Evolutionary conservation across 768 basidiomycete species (phyloP), one percentile per base, ranked within the genome.

Genomic region (Panaeolus papilionaceus): DNA sequence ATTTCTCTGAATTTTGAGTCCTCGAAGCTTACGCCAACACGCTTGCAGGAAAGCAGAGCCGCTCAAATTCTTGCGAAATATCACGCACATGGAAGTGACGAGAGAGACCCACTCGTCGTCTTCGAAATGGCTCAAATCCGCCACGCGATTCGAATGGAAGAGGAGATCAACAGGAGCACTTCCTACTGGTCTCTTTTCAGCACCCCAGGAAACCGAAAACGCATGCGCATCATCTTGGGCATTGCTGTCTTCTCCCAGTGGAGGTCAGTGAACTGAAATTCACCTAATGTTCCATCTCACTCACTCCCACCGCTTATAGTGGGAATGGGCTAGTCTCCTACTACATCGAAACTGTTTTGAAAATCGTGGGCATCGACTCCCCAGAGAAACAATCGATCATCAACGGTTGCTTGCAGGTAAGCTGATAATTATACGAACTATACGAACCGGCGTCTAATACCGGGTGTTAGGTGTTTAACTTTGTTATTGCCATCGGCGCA

Each of bases 161-260:
- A 84, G 69, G 86, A 88, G 63, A 84, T 82, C 16, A 81, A 82
- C 62, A 74, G 77, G 54, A 80, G 77, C 20, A 84, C 84, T 6
- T 84, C 85, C 0, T 92, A 83, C 72, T 73, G 76, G 62, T 81
- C 84, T 3, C 79, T 92, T 4, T 86, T 91, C 73, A 69, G 80
- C 10, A 92, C 88, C 0, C 83, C 84, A 4, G 92, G 91, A 2
- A 94, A 93, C 75, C 80, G 87, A 38, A 87, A 84, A 71, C 84
- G 92, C 4, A 87, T 93, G 87, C 78, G 83, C 61, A 83, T 92
- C 63, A 86, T 93, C 68, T 78, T 92, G 67, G 87, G 83, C 1
- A 84, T 93, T 54, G 89, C 88, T 5, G 72, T 91, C 26, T 92
- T 91, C 76, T 89, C 89, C 0, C 92, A 94, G 68, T 93, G 91